Base-by-base conservation (phyloP, 768 basidiomycete species). In the Naganishia randhawae region DNA sequence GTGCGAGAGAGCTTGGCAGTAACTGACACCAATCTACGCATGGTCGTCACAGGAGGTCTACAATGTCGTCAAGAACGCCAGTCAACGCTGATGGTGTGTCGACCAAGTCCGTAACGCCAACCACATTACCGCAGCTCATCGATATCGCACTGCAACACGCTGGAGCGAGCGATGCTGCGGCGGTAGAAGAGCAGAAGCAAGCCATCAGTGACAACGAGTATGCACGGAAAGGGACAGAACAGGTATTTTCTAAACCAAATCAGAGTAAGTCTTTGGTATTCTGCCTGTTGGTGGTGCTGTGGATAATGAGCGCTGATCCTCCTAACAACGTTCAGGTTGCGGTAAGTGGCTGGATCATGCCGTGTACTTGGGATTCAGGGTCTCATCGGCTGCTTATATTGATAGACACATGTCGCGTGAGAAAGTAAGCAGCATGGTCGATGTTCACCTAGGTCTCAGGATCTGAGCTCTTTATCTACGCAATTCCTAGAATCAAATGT, bases 31-130 rank as follows among this genome's bases (percentile, higher is more conserved):
- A n/a, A n/a, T n/a, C n/a, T n/a, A n/a, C n/a, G n/a, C n/a, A 33
- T 35, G 33, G 33, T 10, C n/a, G 27, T 29, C 31, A 33, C 1
- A 22, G 7, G 9, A 14, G 10, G 19, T 8, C 14, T 13, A 19
- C 22, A 32, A 61, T 61, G 57, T 27, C 54, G 14, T 55, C 54
- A 14, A 61, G 57, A 41, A 61, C 57, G 25, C 57, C 57, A 13
- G 37, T 61, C 57, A 29, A 42, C 37, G 57, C 27, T n/a, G 19
- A 39, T 22, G 22, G 57, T 22, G 19, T 22, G 11, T 22, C 25
- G n/a, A 33, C 39, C 7, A 22, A 42, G 25, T n/a, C 39, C 2
- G 33, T n/a, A 42, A 11, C 57, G 6, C 22, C 57, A 25, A 27
- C 29, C 2, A 61, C 37, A 25, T 14, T 61, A 29, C 57, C 57